Base-by-base conservation (phyloP, 495 filamentous ascomycete species). In the Aspergillus baeticus region DNA sequence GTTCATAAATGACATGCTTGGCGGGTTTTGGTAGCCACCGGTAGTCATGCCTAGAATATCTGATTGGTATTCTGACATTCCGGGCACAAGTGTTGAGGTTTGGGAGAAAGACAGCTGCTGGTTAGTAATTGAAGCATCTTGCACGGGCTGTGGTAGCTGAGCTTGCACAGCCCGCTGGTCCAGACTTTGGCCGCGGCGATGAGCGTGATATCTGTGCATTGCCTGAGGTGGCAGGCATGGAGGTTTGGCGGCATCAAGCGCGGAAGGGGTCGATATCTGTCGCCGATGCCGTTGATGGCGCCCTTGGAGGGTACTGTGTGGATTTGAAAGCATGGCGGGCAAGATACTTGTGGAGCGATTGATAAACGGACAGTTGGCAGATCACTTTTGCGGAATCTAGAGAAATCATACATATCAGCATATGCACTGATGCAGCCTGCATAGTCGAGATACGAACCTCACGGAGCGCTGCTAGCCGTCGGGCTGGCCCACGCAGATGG, bases 211-310 rank as follows among this genome's bases (percentile, higher is more conserved):
- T 60, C 72, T 73, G 57, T 79, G 80, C 65, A 75, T 67, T 57
- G 68, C 73, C 58, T 82, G 80, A 57, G 77, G 79, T 59, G 82
- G 79, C 63, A 87, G 78, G 71, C 75, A 80, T 46, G 76, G 74
- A 64, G 84, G 81, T 79, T 87, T 87, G 54, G 79, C 75, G 50
- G 81, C 81, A 67, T 90, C 87, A 71, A 87, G 88, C 61, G 79
- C 81, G 55, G 83, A 82, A 54, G 91, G 91, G 64, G 90, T 94
- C 64, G 91, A 96, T 65, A 91, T 87, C 77, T 93, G 91, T 69
- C 91, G 89, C 67, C 89, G 84, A 74, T 96, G 90, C 77, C 83
- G 84, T 68, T 84, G 83, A 66, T 84, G 84, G 72, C 86, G 87
- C 63, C 78, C 75, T 60, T 89, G 84, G 72, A 87, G 78, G 75